phyloP scores from a whole-genome alignment of 148 eudicot genomes.

The Mesembryanthemum crystallinum region DNA sequence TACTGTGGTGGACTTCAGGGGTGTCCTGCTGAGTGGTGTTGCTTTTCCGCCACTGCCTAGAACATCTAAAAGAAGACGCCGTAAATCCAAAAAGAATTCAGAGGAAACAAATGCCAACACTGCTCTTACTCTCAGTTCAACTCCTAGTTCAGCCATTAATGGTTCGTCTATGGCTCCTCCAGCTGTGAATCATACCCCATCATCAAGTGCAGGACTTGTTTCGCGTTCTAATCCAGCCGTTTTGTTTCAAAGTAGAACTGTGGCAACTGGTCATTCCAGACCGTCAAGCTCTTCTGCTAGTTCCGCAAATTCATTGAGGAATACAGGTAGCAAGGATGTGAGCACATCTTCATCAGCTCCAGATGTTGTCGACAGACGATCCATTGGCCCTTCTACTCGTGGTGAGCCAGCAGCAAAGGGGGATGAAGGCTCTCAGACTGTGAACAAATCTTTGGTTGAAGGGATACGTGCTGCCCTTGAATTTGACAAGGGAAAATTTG shows the following conservation, averaged over 20 bases:
- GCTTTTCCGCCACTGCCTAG: constrained; percentile 67
- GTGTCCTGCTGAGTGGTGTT: constrained; percentile 41
- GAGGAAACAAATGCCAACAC: constrained; percentile 35
- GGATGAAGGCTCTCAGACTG: constrained; percentile 47
- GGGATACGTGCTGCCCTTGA: constrained; percentile 56
- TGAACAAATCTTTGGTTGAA: constrained; percentile 65
- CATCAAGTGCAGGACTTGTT: constrained; percentile 29
- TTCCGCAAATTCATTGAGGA: constrained; percentile 30
- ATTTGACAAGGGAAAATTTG: constrained; percentile 58
- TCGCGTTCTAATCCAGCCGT: constrained; percentile 33
- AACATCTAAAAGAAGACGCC: constrained; percentile 43
- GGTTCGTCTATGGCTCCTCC: neutral
- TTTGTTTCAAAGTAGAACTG: constrained; percentile 22
- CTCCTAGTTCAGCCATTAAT: neutral
- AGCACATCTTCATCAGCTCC: constrained; percentile 52
- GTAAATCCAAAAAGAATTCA: constrained; percentile 41
- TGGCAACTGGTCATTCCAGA: constrained; percentile 16
- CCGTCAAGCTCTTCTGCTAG: constrained; percentile 28
- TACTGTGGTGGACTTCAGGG: constrained; percentile 38
- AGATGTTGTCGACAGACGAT: constrained; percentile 34
- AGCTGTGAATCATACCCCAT: constrained; percentile 20
- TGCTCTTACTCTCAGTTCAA: constrained; percentile 34
- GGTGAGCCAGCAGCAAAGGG: constrained; percentile 31
- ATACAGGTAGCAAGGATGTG: constrained; percentile 26
- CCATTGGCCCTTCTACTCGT: constrained; percentile 25